Evolutionary conservation across 805 yeast genomes (phyloP).

Genomic region (Pichia nanzhaoensis): DNA sequence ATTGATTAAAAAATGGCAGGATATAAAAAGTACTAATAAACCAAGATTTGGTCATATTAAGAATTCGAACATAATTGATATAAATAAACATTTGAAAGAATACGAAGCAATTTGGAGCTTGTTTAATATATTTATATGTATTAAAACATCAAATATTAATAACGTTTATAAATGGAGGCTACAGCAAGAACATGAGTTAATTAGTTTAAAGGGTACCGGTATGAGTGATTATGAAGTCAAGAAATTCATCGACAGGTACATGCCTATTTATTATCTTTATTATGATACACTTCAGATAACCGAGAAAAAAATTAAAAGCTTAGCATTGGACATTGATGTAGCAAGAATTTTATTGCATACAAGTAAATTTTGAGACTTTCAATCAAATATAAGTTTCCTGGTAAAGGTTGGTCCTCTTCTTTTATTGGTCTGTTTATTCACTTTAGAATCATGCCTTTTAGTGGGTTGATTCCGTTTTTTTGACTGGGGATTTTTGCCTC

Average conservation of each 20-base stretch:
- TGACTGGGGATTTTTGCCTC: background rate
- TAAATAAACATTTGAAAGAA: conserved; percentile 46
- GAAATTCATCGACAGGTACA: conserved; percentile 70
- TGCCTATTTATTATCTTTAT: conserved; percentile 78
- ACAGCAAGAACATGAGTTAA: conserved; percentile 64
- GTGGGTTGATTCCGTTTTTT: background rate
- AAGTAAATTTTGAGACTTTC: background rate
- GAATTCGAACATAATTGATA: conserved; percentile 23
- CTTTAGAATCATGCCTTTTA: background rate
- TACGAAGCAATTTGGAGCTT: conserved; percentile 52
- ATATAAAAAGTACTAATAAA: conserved; percentile 13
- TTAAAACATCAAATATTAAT: conserved; percentile 51
- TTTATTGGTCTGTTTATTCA: background rate
- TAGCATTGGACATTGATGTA: conserved; percentile 12
- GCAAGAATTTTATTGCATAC: background rate
- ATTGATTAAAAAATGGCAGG: conserved; percentile 26
- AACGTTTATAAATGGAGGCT: conserved; percentile 75
- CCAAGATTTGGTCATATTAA: conserved; percentile 18
- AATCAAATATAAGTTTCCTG: conserved; percentile 6
- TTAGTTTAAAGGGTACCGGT: conserved; percentile 52
- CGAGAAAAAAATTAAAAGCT: conserved; percentile 4
- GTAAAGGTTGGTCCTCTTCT: conserved; percentile 1
- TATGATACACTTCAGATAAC: conserved; percentile 27
- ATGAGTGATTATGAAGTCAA: conserved; percentile 72
- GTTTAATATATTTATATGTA: conserved; percentile 55